Base-by-base conservation (phyloP, 441 rosid genomes). In the Gossypium gossypioides region DNA sequence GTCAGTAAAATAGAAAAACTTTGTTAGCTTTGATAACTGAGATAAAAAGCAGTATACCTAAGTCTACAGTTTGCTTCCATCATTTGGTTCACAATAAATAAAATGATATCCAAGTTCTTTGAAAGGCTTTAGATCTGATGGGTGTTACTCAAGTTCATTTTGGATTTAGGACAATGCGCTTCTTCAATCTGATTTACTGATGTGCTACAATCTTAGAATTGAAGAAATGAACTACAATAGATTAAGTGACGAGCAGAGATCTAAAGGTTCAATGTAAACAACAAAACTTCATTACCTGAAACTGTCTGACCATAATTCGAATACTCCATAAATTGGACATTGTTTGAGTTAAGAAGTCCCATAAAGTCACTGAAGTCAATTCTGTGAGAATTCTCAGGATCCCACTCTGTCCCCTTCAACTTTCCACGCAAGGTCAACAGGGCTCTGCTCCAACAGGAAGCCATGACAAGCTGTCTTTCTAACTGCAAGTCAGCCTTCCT, bases 401-500 rank as follows among this genome's bases (percentile, higher is more conserved):
- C 98, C 96, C 96, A 94, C 74, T 91, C 90, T 5, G 98, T 86
- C 50, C 97, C 97, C 55, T 82, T 92, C 73, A 94, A 75, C 87
- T 88, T 92, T 61, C 99, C 96, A 34, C 88, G 83, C 83, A 89
- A 82, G 5, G 84, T 80, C 81, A 92, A 72, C 84, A 92, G 78
- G 19, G 74, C 80, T 79, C 97, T 87, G 75, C 97, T 89, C 97
- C 99, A 94, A 56, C 80, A 57, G 5, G 99, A 94, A 50, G 93
- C 97, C 94, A 90, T 81, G 1, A 91, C 91, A 73, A 93, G 86
- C 87, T 93, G 97, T 78, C 97, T 91, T 80, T 91, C 98, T 78
- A 93, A 71, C 62, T 93, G 98, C 71, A 88, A 60, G 70, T 89
- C 83, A 32, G 95, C 93, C 75, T 86, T 93, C 68, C 92, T 87